Percentiles rank a stretch among this genome's conserved stretches.
These are phyloP conservation scores for Olyra latifolia DNA, from an alignment of 176 grass and related monocot genomes.

Conservation along the genomic window DNA sequence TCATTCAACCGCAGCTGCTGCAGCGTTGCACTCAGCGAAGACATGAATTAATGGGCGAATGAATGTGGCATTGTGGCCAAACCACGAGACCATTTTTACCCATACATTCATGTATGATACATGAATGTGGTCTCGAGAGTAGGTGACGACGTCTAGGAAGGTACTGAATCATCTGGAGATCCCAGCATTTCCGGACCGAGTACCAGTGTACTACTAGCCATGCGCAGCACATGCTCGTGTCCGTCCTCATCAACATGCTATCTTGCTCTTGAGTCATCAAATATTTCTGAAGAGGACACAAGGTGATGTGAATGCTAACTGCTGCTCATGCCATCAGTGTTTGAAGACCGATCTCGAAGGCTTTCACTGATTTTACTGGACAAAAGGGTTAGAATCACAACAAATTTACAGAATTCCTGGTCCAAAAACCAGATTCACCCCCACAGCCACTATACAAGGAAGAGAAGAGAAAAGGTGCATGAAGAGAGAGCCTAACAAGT, in stretches of 20 bases:
- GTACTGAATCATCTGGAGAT: conserved; percentile 34
- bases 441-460: conserved; percentile 28
- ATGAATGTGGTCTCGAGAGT: conserved; percentile 57
- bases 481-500: conserved; percentile 27
- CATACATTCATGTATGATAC: background rate
- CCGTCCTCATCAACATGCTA: background rate
- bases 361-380: background rate
- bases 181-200: background rate
- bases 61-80: background rate
- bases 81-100: conserved; percentile 6
- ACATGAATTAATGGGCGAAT: background rate
- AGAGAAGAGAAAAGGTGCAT: background rate
- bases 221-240: conserved; percentile 32
- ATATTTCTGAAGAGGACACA: background rate
- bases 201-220: conserved; percentile 3
- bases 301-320: conserved; percentile 13
- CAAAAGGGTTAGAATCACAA: background rate
- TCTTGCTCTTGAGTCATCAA: background rate
- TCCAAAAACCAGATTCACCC: conserved; percentile 25
- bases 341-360: background rate
- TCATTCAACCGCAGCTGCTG: background rate
- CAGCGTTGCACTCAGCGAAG: conserved; percentile 25
- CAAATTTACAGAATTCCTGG: conserved; percentile 38
- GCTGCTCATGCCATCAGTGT: background rate
- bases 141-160: conserved; percentile 36